Base-by-base conservation (phyloP, 352 stramenopile species). In the Thraustochytrium sp. region DNA sequence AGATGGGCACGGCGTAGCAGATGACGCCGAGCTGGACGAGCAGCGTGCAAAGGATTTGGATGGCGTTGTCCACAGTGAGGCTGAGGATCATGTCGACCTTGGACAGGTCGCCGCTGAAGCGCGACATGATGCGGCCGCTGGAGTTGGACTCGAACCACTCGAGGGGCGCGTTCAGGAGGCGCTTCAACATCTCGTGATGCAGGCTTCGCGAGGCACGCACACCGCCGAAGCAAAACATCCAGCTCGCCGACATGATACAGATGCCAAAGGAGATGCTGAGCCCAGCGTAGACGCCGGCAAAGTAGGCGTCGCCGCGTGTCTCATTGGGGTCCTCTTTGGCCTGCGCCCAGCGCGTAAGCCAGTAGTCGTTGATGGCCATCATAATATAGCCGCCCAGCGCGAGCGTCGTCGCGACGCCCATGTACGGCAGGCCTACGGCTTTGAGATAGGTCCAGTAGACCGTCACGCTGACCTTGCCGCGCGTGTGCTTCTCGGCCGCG, bases 51-150 rank as follows among this genome's bases (percentile, higher is more conserved):
- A 21, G 85, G 92, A 21, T 85, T 65, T 21, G 95, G 51, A 78
- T 92, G 92, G 26, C 86, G 90, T 68, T 56, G 59, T 78, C 85
- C 11, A 34, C 89, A 88, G 21, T 85, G 74, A 38, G 93, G 87
- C n/a, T 42, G 13, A 97, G 85, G 44, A 93, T 84, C 68, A 95
- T 88, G 85, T 98, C 94, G 9, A 95, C 93, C 84, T 98, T 95
- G 86, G 97, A 93, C 23, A 97, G 89, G 82, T 97, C 93, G 23
- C 92, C 93, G 42, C 88, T 89, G 87, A 96, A 97, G 2, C 94
- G 89, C 76, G 94, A 97, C 3, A 98, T 36, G 26, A 98, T 94
- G 55, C 92, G 89, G 8, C 92, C 93, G 31, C 91, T 88, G 18
- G 78, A 42, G n/a, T 13, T 85, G 34, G 23, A 62, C 49, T 85